phyloP scores from a whole-genome alignment of 2,329 filamentous ascomycete genomes.

The Camillea tinctor region DNA sequence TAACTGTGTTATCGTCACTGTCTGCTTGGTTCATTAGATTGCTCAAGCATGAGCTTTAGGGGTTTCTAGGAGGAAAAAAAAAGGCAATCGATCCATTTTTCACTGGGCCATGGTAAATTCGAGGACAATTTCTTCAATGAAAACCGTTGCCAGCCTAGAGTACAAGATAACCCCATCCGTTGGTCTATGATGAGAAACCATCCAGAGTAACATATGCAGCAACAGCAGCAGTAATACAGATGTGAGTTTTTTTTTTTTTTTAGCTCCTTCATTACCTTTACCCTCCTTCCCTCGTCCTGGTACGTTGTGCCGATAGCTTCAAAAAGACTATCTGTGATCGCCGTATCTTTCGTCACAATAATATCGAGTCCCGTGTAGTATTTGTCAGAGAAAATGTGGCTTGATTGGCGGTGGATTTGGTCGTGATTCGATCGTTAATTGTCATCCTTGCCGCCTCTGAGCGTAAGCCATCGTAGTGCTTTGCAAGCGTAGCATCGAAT shows the following conservation, averaged over 20 bases:
- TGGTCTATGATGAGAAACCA: constrained; percentile 32
- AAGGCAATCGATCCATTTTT: constrained; percentile 1
- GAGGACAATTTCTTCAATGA: constrained; percentile 15
- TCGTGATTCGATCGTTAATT: constrained; percentile 17
- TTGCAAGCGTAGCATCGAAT: background rate
- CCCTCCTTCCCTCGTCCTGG: constrained; percentile 18
- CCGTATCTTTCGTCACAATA: constrained; percentile 7
- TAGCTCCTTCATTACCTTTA: constrained; percentile 27
- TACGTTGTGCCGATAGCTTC: constrained; percentile 17
- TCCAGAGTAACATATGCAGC: constrained; percentile 29
- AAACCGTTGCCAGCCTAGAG: constrained; percentile 35
- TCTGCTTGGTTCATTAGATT: background rate
- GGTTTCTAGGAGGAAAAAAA: background rate
- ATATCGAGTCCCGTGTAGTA: constrained; percentile 13
- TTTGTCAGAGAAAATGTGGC: constrained; percentile 9
- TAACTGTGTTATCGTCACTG: background rate
- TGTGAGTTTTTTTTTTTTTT: constrained; percentile 26
- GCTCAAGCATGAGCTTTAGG: background rate
- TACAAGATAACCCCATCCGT: constrained; percentile 32
- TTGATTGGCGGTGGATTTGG: constrained; percentile 14
- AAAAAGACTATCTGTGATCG: constrained; percentile 7
- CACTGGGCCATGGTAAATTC: background rate
- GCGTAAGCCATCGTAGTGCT: constrained; percentile 7
- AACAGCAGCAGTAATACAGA: constrained; percentile 35
- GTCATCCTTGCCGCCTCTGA: constrained; percentile 13